A percentile compares a stretch with the other conserved stretches of the same genome.
Conservation (phyloP, 495 filamentous ascomycete genomes). For the Letharia lupina region DNA sequence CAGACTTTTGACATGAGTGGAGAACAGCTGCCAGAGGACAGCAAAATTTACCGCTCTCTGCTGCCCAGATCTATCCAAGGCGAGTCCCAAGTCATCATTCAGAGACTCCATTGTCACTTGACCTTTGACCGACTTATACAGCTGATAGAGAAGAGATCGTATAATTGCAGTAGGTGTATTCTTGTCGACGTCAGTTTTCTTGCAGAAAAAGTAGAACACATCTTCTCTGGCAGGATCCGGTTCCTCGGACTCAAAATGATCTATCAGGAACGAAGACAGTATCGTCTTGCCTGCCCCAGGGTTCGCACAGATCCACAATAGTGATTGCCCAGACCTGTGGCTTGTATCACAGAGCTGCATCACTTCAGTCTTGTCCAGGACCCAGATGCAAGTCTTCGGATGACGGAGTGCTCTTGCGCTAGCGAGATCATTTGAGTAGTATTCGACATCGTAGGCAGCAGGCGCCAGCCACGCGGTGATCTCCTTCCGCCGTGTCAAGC, state of each 20-base stretch:
- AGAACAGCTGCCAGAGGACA: slow-evolving; percentile 2
- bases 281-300: slow-evolving; percentile 13
- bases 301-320: slow-evolving; percentile 7
- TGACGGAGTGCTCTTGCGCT: slow-evolving; percentile 1
- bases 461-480: slow-evolving; percentile 9
- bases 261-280: slow-evolving; percentile 13
- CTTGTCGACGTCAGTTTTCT: slow-evolving; percentile 9
- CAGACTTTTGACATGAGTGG: neutral
- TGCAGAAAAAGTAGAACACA: slow-evolving; percentile 14
- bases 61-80: slow-evolving; percentile 1
- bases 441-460: slow-evolving; percentile 5
- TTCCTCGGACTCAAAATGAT: neutral
- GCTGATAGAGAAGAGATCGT: slow-evolving; percentile 12
- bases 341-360: neutral
- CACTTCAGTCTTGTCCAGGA: slow-evolving; percentile 1
- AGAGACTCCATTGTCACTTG: neutral
- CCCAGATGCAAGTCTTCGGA: slow-evolving; percentile 9
- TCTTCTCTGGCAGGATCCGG: neutral
- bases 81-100: neutral
- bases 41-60: neutral
- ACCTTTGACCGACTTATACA: neutral
- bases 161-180: neutral
- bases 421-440: slow-evolving; percentile 5
- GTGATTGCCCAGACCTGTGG: neutral
- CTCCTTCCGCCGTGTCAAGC: neutral